phyloP scores from a whole-genome alignment of 768 basidiomycete genomes.

The Trametes elegans region DNA sequence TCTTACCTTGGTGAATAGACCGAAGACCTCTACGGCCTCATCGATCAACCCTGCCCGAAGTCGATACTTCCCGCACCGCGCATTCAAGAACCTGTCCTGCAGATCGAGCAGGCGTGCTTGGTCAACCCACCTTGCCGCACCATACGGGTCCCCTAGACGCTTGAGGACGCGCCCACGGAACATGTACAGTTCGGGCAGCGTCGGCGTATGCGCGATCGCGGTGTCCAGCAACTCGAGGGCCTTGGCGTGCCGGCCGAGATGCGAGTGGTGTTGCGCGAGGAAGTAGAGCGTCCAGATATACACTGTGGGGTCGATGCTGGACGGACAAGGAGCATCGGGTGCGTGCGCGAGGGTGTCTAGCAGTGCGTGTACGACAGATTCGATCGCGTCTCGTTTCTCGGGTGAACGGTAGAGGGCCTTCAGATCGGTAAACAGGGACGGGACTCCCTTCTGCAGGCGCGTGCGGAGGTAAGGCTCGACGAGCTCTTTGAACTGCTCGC shows the following conservation, averaged over 20 bases:
- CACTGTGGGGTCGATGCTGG: conserved; percentile 63
- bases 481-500: conserved; percentile 65
- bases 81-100: conserved; percentile 94
- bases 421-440: conserved; percentile 90
- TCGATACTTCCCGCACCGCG: conserved; percentile 89
- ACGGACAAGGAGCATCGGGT: conserved; percentile 27
- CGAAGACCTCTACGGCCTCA: conserved; percentile 72
- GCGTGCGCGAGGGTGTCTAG: conserved; percentile 36
- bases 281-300: conserved; percentile 96
- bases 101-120: conserved; percentile 84
- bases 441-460: conserved; percentile 81
- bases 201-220: conserved; percentile 86
- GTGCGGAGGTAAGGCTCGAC: conserved; percentile 64
- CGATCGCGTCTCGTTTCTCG: conserved; percentile 64
- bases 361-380: conserved; percentile 61
- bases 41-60: conserved; percentile 77
- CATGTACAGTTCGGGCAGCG: conserved; percentile 86
- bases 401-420: conserved; percentile 75
- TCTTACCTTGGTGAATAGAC: conserved; percentile 87
- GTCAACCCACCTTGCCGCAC: conserved; percentile 74
- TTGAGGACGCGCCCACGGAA: conserved; percentile 83
- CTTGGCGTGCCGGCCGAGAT: conserved; percentile 44
- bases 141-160: conserved; percentile 74
- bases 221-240: conserved; percentile 61
- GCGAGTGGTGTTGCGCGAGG: conserved; percentile 86